Conservation (phyloP, 2,329 filamentous ascomycete genomes). For the Dactylonectria macrodidyma region DNA sequence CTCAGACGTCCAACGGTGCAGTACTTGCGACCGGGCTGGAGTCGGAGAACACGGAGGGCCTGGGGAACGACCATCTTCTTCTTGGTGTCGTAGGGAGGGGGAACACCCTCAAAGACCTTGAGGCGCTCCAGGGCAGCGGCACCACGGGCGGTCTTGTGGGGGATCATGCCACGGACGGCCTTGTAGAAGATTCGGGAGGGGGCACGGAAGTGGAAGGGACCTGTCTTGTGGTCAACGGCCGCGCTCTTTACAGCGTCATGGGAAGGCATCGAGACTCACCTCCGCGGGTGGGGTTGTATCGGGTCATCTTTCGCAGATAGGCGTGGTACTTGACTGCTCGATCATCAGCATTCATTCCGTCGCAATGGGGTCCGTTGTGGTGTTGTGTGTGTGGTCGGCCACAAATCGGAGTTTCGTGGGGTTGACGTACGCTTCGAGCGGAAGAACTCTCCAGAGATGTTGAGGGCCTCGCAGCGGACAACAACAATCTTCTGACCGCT, state of each 20-base stretch:
- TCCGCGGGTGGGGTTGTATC: constrained; percentile 99
- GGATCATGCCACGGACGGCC: constrained; percentile 99
- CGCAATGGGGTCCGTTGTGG: constrained; percentile 25
- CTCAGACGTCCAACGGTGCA: constrained; percentile 98
- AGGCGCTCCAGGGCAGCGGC: constrained; percentile 97
- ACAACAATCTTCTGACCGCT: constrained; percentile 99
- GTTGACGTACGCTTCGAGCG: constrained; percentile 95
- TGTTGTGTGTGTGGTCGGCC: constrained; percentile 41
- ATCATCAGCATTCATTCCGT: constrained; percentile 61
- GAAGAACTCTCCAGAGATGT: constrained; percentile 99
- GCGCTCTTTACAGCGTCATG: constrained; percentile 39
- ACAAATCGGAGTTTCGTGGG: constrained; percentile 37
- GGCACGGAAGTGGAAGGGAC: constrained; percentile 99
- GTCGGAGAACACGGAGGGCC: constrained; percentile 94
- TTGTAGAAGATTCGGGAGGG: constrained; percentile 99
- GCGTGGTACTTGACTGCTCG: constrained; percentile 98
- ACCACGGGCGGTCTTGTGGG: constrained; percentile 99
- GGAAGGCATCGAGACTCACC: constrained; percentile 70
- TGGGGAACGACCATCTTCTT: constrained; percentile 99
- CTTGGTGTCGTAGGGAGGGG: constrained; percentile 99
- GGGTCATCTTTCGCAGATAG: constrained; percentile 99
- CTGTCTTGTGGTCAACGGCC: constrained; percentile 63
- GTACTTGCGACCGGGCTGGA: constrained; percentile 99
- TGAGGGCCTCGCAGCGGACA: constrained; percentile 98
- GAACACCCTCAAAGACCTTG: constrained; percentile 99